Base-by-base conservation (phyloP, 495 filamentous ascomycete genomes). In the Talaromyces liani region DNA sequence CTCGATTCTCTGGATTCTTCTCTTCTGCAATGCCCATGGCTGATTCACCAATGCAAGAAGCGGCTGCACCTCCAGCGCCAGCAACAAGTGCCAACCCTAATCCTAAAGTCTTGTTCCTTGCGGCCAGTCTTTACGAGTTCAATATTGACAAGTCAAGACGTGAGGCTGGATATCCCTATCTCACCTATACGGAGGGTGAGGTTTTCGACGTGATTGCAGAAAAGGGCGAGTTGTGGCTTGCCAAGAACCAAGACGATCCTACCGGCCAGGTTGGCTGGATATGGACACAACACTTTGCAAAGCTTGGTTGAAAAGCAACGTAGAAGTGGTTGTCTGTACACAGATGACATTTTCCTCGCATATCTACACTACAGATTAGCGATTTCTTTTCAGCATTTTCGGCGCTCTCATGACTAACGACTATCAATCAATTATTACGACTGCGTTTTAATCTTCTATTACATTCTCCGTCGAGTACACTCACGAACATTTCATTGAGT, bases 161-260 rank as follows among this genome's bases (percentile, higher is more conserved):
- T 54, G 95, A 98, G 77, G 95, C 89, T 63, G 94, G 95, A 18
- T 97, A 94, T 74, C 93, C 93, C 9, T 99, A 98, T 74, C 76
- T 99, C 68, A 96, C 90, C 51, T 99, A 98, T 76, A 90, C 92
- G 41, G 88, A 91, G 18, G 94, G 94, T 41, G 93, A 96, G 81
- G 89, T 93, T 64, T 94, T 93, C 70, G 90, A 95, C 76, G 88
- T 92, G 62, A 90, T 98, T 67, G 94, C 86, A 60, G 91, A 96
- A 71, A 98, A 98, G 72, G 94, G 94, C 59, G 94, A 98, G 77
- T 87, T 98, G 16, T 98, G 94, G 95, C 87, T 98, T 33, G 94
- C 94, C 6, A 90, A 88, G 71, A 98, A 98, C 70, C 94, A 98
- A 74, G 94, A 98, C 71, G 95, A 98, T 73, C 77, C 83, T 4